Evolutionary conservation across 2,329 filamentous ascomycete species (phyloP).

Genomic region (Chaetomiaceae sp.): DNA sequence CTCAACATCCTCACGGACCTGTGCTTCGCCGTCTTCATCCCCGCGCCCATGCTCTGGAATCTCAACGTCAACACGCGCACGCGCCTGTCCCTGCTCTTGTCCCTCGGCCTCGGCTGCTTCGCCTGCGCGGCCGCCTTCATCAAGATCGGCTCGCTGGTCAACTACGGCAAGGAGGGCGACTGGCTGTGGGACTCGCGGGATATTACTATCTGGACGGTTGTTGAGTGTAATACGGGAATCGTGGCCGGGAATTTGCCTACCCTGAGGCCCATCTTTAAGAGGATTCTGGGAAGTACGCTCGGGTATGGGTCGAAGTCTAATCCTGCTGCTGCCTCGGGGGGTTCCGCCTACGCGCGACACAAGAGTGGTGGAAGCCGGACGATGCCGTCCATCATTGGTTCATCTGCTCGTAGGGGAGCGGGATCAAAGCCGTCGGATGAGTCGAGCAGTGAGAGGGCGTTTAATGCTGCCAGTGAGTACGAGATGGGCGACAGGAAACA

Average conservation of each 20-base stretch:
- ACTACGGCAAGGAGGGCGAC: constrained; percentile 27
- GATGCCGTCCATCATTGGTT: background rate
- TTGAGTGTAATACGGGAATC: constrained; percentile 37
- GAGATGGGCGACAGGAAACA: constrained; percentile 25
- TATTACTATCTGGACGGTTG: constrained; percentile 44
- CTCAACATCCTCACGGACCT: constrained; percentile 32
- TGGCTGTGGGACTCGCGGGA: constrained; percentile 32
- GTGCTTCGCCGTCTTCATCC: constrained; percentile 27
- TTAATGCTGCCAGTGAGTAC: constrained; percentile 27
- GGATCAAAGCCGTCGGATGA: constrained; percentile 26
- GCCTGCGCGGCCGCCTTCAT: constrained; percentile 26
- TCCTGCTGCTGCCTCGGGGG: background rate
- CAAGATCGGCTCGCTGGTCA: constrained; percentile 23
- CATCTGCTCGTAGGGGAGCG: background rate
- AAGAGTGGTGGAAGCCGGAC: constrained; percentile 26
- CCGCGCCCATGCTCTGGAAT: constrained; percentile 28
- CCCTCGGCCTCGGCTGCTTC: constrained; percentile 26
- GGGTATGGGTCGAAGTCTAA: constrained; percentile 20
- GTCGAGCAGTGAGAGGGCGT: constrained; percentile 30
- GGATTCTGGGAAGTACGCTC: constrained; percentile 28
- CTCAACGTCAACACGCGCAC: constrained; percentile 27
- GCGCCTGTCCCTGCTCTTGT: constrained; percentile 21
- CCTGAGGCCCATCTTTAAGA: constrained; percentile 34
- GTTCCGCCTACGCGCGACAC: constrained; percentile 7
- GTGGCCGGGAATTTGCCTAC: constrained; percentile 35